Percentiles rank a stretch among this genome's conserved stretches.
phyloP scores from a whole-genome alignment of 192 early-diverging fungal species.

The Mortierella alpina region DNA sequence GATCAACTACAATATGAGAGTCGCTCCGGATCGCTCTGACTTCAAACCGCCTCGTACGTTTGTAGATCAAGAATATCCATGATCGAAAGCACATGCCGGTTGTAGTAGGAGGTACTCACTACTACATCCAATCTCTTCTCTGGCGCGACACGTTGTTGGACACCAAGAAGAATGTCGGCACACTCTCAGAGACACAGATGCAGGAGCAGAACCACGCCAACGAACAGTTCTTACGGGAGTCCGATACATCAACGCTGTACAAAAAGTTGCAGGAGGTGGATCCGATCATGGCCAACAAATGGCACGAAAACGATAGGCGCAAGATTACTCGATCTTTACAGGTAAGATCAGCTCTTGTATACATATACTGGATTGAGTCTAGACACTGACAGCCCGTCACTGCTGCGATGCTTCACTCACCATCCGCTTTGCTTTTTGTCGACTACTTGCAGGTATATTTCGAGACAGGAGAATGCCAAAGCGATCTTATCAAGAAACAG shows the following conservation, averaged over 20 bases:
- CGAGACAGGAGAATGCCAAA: constrained; percentile 78
- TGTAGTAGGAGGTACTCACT: constrained; percentile 96
- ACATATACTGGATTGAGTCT: neutral
- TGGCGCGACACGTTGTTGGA: constrained; percentile 78
- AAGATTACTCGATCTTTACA: constrained; percentile 90
- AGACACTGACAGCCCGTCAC: neutral
- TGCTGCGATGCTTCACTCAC: neutral
- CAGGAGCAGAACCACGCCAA: constrained; percentile 26
- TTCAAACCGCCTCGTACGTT: no score
- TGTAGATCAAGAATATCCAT: constrained; percentile 84
- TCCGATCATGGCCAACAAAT: constrained; percentile 86
- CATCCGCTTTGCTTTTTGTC: neutral
- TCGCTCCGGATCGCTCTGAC: neutral
- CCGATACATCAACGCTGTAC: constrained; percentile 70
- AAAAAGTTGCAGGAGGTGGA: constrained; percentile 77
- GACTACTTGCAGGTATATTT: constrained; percentile 63
- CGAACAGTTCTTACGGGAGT: constrained; percentile 19
- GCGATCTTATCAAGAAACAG: constrained; percentile 79
- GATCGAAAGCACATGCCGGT: constrained; percentile 78
- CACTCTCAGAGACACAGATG: constrained; percentile 18
- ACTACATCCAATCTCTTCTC: constrained; percentile 94
- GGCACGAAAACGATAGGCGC: constrained; percentile 90
- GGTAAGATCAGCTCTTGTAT: constrained; percentile 53
- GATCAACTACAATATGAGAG: neutral
- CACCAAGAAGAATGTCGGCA: constrained; percentile 25